A percentile compares a stretch with the other conserved stretches of the same genome.
Evolutionary conservation across 176 grass and related monocot species (phyloP).

Genomic region (Hsuehochloa calcarea): DNA sequence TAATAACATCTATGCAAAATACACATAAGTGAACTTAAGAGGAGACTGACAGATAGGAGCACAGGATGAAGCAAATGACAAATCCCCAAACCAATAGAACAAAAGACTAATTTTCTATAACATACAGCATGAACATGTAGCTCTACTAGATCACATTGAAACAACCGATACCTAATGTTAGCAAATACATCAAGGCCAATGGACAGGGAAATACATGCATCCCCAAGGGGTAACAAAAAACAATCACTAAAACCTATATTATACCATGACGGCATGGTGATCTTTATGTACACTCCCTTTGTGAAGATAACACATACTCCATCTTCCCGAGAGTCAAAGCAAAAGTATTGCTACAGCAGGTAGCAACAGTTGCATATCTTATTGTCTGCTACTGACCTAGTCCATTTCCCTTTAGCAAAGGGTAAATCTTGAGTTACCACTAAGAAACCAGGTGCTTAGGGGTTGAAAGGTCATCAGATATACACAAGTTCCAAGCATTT

Average conservation of each 20-base stretch:
- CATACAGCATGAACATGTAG: slow-evolving; percentile 3
- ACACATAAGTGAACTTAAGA: neutral
- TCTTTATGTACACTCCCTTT: neutral
- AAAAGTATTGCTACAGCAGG: neutral
- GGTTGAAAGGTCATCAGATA: slow-evolving; percentile 2
- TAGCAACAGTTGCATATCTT: neutral
- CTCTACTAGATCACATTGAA: neutral
- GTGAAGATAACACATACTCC: neutral
- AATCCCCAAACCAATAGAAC: slow-evolving; percentile 1
- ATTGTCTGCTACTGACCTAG: neutral
- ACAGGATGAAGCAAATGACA: slow-evolving; percentile 15
- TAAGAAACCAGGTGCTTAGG: neutral
- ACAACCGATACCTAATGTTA: neutral
- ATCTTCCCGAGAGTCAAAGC: neutral
- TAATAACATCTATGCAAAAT: neutral
- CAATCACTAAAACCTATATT: neutral
- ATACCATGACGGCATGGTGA: neutral
- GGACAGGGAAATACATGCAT: neutral
- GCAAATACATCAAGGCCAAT: slow-evolving; percentile 1
- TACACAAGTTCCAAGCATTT: slow-evolving; percentile 5
- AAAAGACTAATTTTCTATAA: slow-evolving; percentile 4
- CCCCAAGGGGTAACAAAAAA: neutral
- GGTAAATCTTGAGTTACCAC: neutral
- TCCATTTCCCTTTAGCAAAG: neutral
- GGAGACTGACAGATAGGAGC: neutral